phyloP scores from a whole-genome alignment of 148 eudicot species.

The Rhododendron molle region DNA sequence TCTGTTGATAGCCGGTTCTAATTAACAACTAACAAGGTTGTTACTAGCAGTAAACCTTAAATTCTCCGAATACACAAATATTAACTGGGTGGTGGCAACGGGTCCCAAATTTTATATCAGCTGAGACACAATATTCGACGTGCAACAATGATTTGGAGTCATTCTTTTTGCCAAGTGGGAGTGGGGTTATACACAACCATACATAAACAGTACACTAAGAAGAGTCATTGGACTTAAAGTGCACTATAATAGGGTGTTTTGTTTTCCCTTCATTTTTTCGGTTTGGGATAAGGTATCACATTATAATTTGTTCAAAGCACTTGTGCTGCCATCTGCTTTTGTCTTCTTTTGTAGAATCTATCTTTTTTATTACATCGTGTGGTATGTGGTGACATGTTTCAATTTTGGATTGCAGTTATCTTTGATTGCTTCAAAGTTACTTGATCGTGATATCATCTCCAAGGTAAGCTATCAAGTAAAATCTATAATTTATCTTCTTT shows the following conservation, averaged over 20 bases:
- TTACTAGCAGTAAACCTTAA: not conserved
- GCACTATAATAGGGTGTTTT: not conserved
- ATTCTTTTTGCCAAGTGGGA: not conserved
- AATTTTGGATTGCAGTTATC: conserved; percentile 55
- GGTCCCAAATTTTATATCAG: not conserved
- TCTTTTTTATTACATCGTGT: not conserved
- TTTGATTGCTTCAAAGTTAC: conserved; percentile 66
- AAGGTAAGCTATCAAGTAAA: conserved; percentile 42
- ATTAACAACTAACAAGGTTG: not conserved
- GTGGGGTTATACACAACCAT: not conserved
- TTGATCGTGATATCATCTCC: conserved; percentile 65
- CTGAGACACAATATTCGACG: not conserved
- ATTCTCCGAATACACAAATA: not conserved
- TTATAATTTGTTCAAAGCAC: not conserved
- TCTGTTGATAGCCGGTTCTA: not conserved
- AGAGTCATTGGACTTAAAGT: not conserved
- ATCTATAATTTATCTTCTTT: not conserved
- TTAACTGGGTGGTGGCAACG: not conserved
- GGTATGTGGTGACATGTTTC: conserved; percentile 3
- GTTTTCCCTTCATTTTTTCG: no score
- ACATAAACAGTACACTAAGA: not conserved
- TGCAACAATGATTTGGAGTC: not conserved
- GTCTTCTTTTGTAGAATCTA: not conserved
- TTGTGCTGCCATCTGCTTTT: not conserved
- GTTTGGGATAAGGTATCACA: not conserved